Percentiles rank a stretch among this genome's conserved stretches.
phyloP scores from a whole-genome alignment of 108 stramenopile species.

The Cyclotella sp. region DNA sequence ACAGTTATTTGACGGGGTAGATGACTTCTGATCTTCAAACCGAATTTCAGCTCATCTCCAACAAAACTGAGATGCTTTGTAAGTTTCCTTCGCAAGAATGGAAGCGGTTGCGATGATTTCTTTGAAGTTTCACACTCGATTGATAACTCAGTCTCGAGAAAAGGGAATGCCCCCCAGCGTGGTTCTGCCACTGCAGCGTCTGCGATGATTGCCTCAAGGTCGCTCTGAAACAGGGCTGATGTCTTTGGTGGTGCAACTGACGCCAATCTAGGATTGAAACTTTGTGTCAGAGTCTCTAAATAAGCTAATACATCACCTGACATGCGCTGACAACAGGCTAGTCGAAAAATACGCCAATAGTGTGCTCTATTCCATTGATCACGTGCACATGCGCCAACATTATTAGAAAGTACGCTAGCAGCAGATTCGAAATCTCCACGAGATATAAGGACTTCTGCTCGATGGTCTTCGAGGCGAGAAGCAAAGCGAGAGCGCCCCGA shows the following conservation, averaged over 20 bases:
- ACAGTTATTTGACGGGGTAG: constrained; percentile 67
- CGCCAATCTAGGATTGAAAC: constrained; percentile 67
- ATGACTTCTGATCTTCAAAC: constrained; percentile 58
- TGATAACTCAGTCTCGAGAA: constrained; percentile 65
- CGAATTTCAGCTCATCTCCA: constrained; percentile 62
- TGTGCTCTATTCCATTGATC: constrained; percentile 80
- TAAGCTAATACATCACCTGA: constrained; percentile 64
- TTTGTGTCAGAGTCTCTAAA: constrained; percentile 73
- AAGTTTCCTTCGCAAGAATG: constrained; percentile 62
- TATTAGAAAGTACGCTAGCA: constrained; percentile 55
- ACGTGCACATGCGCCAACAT: constrained; percentile 59
- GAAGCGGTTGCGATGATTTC: constrained; percentile 44
- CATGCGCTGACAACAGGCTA: constrained; percentile 79
- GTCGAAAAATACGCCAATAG: constrained; percentile 80
- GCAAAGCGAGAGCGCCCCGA: constrained; percentile 66
- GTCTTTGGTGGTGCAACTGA: constrained; percentile 66
- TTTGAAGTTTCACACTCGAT: constrained; percentile 47
- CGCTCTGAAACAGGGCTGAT: constrained; percentile 59
- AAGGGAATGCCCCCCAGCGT: constrained; percentile 62
- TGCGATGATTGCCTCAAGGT: constrained; percentile 68
- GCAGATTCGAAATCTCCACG: constrained; percentile 64
- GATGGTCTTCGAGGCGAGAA: constrained; percentile 65
- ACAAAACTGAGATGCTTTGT: constrained; percentile 62
- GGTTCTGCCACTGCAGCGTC: constrained; percentile 56
- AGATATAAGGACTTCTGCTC: constrained; percentile 67